phyloP scores from a whole-genome alignment of 164 flowering plant genomes.

The Chimonanthus praecox region DNA sequence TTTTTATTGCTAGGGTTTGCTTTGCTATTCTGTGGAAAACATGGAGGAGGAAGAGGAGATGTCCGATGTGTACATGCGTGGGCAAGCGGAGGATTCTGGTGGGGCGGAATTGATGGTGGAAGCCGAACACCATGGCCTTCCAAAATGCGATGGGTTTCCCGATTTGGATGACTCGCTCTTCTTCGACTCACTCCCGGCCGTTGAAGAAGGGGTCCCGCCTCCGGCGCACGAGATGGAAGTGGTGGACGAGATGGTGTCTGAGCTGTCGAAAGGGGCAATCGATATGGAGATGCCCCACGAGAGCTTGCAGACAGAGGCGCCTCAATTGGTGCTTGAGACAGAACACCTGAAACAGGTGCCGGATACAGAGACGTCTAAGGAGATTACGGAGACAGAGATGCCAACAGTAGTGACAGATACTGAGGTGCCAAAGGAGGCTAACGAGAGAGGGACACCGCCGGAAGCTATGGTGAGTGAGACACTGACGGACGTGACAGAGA shows the following conservation, averaged over 20 bases:
- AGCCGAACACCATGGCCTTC: neutral
- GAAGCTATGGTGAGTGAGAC: neutral
- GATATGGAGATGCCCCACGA: neutral
- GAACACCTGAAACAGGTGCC: neutral
- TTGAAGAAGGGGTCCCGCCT: neutral
- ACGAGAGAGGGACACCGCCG: neutral
- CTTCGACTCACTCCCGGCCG: neutral
- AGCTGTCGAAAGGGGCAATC: neutral
- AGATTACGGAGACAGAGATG: neutral
- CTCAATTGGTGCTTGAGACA: neutral
- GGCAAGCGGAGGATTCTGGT: neutral
- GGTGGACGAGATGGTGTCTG: neutral
- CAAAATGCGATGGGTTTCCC: neutral
- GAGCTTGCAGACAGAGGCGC: neutral
- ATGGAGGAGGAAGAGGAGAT: conserved; percentile 6
- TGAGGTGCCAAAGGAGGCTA: neutral
- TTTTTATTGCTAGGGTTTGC: neutral
- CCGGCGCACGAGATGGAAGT: neutral
- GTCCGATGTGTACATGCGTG: neutral
- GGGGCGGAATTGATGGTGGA: neutral
- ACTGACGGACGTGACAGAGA: no score
- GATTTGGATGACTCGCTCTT: neutral
- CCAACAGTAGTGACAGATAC: neutral
- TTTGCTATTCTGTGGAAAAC: neutral
- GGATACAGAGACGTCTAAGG: neutral